Conservation (phyloP, 495 filamentous ascomycete species). For the Tricharina praecox region DNA sequence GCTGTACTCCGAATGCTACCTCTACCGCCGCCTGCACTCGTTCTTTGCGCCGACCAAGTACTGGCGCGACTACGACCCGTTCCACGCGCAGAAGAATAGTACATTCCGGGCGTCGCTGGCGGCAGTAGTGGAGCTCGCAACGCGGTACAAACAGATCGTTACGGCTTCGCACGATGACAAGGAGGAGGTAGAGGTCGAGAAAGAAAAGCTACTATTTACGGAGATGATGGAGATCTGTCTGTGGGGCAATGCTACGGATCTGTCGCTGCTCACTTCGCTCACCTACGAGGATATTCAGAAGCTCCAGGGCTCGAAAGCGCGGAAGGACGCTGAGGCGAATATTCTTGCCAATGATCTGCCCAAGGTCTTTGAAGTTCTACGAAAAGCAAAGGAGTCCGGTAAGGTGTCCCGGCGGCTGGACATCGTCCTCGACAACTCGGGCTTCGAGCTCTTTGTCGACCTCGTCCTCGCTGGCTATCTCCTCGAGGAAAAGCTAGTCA, state of each 20-base stretch:
- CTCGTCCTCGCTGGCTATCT: conserved; percentile 80
- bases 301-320: conserved; percentile 71
- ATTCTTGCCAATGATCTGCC: conserved; percentile 73
- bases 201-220: conserved; percentile 60
- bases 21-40: conserved; percentile 44
- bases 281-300: conserved; percentile 94
- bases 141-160: conserved; percentile 40
- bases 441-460: conserved; percentile 92
- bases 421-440: conserved; percentile 88
- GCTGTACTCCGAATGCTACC: conserved; percentile 87
- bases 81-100: conserved; percentile 73
- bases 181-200: conserved; percentile 31
- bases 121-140: conserved; percentile 76
- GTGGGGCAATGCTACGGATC: conserved; percentile 94
- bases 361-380: conserved; percentile 52
- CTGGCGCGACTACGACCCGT: conserved; percentile 90
- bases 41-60: conserved; percentile 40
- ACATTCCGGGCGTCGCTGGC: conserved; percentile 87
- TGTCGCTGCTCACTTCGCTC: conserved; percentile 75
- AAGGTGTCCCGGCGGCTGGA: conserved; percentile 53
- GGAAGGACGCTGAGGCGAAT: conserved; percentile 70
- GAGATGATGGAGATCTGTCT: conserved; percentile 96
- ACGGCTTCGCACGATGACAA: conserved; percentile 34
- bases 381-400: conserved; percentile 42
- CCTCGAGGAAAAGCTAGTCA: conserved; percentile 63